These are phyloP conservation scores for Botryotinia narcissicola DNA, from an alignment of 2,329 filamentous ascomycete genomes.

Conservation along the genomic window DNA sequence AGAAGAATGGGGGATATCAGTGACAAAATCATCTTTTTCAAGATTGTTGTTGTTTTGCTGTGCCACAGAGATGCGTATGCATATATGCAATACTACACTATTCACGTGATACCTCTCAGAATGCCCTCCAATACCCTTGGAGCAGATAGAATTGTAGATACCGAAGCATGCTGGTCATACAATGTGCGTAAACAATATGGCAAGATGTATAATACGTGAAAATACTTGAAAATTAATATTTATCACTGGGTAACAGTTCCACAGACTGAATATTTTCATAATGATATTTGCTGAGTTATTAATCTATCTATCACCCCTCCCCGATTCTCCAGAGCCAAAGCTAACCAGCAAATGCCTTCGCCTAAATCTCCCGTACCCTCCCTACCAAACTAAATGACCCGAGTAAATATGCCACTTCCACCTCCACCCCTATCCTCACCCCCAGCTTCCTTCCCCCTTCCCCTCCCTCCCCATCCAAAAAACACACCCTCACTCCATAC, in stretches of 20 bases:
- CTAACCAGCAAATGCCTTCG: not conserved
- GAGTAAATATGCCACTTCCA: not conserved
- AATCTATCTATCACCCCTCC: not conserved
- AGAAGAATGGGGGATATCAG: no score
- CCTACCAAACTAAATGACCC: not conserved
- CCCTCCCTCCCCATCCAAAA: no score
- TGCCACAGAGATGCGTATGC: not conserved
- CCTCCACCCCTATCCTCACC: no score
- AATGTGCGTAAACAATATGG: not conserved
- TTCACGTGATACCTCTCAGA: not conserved
- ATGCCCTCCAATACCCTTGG: fast-evolving
- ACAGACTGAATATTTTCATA: not conserved
- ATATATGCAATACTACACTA: not conserved
- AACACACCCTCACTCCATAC: no score
- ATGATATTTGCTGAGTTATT: not conserved
- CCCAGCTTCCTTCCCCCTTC: no score
- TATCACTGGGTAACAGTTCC: fast-evolving
- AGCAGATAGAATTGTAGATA: not conserved
- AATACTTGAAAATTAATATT: not conserved
- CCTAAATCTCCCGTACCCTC: not conserved
- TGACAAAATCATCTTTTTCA: no score
- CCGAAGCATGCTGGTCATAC: not conserved
- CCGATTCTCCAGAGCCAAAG: not conserved
- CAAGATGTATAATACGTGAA: fast-evolving
- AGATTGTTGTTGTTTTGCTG: not conserved